Base-by-base conservation (phyloP, 352 stramenopile species). In the Thalassiosira ordinaria region DNA sequence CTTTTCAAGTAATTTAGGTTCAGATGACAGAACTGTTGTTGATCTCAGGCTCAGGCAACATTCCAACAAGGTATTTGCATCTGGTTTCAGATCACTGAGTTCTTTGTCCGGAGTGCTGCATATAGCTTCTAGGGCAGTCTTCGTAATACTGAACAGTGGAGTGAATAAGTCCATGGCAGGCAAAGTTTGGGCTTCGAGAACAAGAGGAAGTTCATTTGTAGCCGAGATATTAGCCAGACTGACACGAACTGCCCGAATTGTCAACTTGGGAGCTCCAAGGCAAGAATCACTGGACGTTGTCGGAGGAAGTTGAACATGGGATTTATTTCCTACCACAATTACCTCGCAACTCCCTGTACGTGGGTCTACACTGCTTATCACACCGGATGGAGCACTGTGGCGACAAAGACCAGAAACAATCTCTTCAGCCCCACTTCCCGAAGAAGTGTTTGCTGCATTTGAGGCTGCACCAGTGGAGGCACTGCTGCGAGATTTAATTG, bases 301-400 rank as follows among this genome's bases (percentile, higher is more conserved):
- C 1, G 39, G 39, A 52, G 66, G 62, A 47, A 68, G 49, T 59
- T 68, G 41, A 49, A 75, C 33, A 37, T 61, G 24, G 11, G 66
- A 57, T 69, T 66, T 81, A 57, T 77, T 41, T 16, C 53, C 70
- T 39, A 88, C 41, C 9, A 93, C 73, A 29, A 95, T 80, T 20
- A 95, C 87, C 63, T 95, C 90, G 57, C 88, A 95, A 18, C 74
- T 78, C 20, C 86, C 88, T 69, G 82, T 85, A n/a, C 87, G 84
- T 22, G 63, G 57, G 62, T 95, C 90, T 33, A 91, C 73, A 41
- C 66, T 92, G 53, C 82, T 92, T 0, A 95, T 68, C 22, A 93
- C 85, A n/a, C 90, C 90, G 53, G 78, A 83, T 33, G 85, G 57
- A 51, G 85, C 78, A 72, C 79, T 69, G 9, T 82, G 29, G 7